Conservation (phyloP, 345 rosid genomes). For the Lepidium africanum region DNA sequence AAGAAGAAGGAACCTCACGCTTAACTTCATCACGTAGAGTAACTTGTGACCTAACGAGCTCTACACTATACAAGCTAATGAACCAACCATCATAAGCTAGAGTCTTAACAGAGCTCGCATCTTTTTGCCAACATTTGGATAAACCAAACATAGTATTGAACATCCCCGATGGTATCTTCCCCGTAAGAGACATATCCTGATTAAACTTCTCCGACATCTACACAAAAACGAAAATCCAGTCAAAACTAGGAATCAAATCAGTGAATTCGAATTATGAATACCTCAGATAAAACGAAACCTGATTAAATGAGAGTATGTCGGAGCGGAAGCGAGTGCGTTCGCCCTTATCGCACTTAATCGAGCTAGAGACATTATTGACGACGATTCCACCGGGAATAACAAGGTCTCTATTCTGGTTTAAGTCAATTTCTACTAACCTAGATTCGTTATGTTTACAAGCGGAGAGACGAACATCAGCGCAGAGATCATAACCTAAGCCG, state of each 20-base stretch:
- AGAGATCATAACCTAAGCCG: slow-evolving; percentile 77
- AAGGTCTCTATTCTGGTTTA: slow-evolving; percentile 38
- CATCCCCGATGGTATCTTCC: slow-evolving; percentile 83
- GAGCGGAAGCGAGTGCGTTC: slow-evolving; percentile 76
- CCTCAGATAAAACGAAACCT: slow-evolving; percentile 33
- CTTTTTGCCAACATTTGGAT: slow-evolving; percentile 71
- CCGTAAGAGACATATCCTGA: slow-evolving; percentile 58
- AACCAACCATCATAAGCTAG: slow-evolving; percentile 94
- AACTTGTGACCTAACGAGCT: slow-evolving; percentile 59
- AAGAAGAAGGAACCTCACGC: slow-evolving; percentile 72
- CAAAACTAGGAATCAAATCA: not conserved
- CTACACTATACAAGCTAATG: slow-evolving; percentile 75
- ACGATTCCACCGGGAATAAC: slow-evolving; percentile 69
- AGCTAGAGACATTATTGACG: slow-evolving; percentile 49
- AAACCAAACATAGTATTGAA: slow-evolving; percentile 76
- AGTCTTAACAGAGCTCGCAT: slow-evolving; percentile 51
- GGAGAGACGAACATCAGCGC: slow-evolving; percentile 48
- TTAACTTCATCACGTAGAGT: slow-evolving; percentile 58
- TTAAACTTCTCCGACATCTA: slow-evolving; percentile 98
- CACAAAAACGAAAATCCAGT: not conserved
- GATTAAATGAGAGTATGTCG: slow-evolving; percentile 77
- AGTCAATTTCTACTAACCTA: slow-evolving; percentile 52
- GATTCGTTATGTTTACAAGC: slow-evolving; percentile 52
- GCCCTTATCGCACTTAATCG: slow-evolving; percentile 91
- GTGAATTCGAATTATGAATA: not conserved